These are phyloP conservation scores for Trichosanthes truncata DNA, from an alignment of 306 rosid species.

Conservation along the genomic window DNA sequence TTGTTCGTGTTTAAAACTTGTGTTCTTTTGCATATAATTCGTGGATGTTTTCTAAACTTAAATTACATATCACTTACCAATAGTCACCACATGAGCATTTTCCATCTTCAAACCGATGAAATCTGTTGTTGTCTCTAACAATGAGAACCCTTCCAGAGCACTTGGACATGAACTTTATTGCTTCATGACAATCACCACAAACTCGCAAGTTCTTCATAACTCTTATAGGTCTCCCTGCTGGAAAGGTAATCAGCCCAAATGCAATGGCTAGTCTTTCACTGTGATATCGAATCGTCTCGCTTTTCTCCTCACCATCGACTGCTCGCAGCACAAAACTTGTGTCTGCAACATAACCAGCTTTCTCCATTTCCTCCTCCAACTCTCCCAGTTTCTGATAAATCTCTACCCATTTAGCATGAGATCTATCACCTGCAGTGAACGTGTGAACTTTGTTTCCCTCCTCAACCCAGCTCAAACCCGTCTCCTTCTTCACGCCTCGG, in stretches of 20 bases:
- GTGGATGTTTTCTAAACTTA: neutral
- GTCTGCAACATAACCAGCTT: slow-evolving; percentile 80
- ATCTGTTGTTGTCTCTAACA: slow-evolving; percentile 71
- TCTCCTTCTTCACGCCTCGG: slow-evolving; percentile 66
- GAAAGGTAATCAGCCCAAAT: slow-evolving; percentile 61
- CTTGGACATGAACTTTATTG: slow-evolving; percentile 76
- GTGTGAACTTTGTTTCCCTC: slow-evolving; percentile 74
- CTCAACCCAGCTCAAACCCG: slow-evolving; percentile 87
- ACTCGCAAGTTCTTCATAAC: slow-evolving; percentile 90
- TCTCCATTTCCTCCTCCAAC: slow-evolving; percentile 60
- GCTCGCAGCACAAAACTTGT: slow-evolving; percentile 68
- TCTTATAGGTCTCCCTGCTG: slow-evolving; percentile 56
- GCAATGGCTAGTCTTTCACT: slow-evolving; percentile 88
- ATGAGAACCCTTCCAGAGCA: slow-evolving; percentile 60
- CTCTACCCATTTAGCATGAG: slow-evolving; percentile 39
- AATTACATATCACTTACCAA: slow-evolving; percentile 36
- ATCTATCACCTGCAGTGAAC: slow-evolving; percentile 63
- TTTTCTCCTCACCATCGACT: slow-evolving; percentile 68
- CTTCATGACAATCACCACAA: slow-evolving; percentile 85
- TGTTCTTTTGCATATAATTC: neutral
- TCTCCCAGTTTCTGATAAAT: slow-evolving; percentile 74
- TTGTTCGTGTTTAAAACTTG: neutral
- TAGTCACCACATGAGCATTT: slow-evolving; percentile 80
- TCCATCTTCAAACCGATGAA: slow-evolving; percentile 83
- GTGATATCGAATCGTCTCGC: slow-evolving; percentile 50